Evolutionary conservation across 495 filamentous ascomycete genomes (phyloP), one percentile per base, ranked within the genome.

Genomic region (Neurospora sp.): DNA sequence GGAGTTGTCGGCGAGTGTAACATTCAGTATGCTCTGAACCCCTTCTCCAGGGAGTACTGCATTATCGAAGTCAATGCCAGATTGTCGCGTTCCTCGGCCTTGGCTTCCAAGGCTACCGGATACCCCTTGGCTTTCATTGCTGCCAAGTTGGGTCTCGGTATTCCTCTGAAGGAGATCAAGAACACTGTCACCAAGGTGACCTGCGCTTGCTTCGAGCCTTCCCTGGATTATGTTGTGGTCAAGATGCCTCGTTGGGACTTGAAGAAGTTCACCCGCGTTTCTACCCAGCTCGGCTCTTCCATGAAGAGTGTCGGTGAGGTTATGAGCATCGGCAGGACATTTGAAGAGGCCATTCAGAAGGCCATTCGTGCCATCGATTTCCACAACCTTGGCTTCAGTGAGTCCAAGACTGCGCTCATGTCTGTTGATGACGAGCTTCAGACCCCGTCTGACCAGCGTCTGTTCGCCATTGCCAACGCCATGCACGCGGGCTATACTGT

Each of bases 271-370:
- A 95, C 92, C 38, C 90, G 96, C 71, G 96, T 98, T 22, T 98
- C 95, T 8, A 98, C 94, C 4, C 89, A 94, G 82, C 90, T 99
- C 8, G 93, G 92, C 41, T 98, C 96, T 8, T 98, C 96, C 16
- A 99, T 99, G 96, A 99, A 99, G 92, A 97, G 93, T 86, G 94
- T 99, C 61, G 96, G 96, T 77, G 96, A 99, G 80, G 96, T 99
- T 71, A 98, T 99, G 96, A 94, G 92, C 77, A 98, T 99, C 77
- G 96, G 96, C 72, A 86, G 96, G 74, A 96, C 93, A 0, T 99
- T 99, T 73, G 96, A 99, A 82, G 96, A 99, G 83, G 96, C 96
- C 16, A 97, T 99, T 42, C 96, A 99, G 79, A 99, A 99, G 80
- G 96, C 96, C 35, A 99, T 99, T 77, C 89, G 96, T 39, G 90